Evolutionary conservation across 805 yeast genomes (phyloP).

Genomic region (Saturnispora galanensis): DNA sequence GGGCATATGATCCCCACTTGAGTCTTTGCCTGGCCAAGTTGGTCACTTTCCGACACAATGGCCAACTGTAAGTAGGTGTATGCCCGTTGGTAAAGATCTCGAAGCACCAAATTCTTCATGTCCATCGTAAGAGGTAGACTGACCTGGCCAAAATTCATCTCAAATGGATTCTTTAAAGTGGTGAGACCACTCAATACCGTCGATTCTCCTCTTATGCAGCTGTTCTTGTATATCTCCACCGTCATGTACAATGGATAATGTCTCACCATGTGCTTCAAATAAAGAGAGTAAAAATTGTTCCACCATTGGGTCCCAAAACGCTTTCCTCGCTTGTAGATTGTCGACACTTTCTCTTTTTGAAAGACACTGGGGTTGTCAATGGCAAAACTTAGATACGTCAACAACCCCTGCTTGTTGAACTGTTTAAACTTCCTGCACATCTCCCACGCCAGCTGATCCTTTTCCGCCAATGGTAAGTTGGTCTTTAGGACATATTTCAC

Average conservation of each 20-base stretch:
- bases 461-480: background rate
- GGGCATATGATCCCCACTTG: slow-evolving; percentile 13
- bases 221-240: slow-evolving; percentile 17
- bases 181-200: background rate
- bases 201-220: background rate
- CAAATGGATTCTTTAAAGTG: slow-evolving; percentile 22
- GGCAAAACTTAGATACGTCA: slow-evolving; percentile 24
- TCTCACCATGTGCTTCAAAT: slow-evolving; percentile 24
- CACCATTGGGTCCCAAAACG: slow-evolving; percentile 18
- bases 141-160: slow-evolving; percentile 18
- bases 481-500: slow-evolving; percentile 19
- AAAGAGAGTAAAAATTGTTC: slow-evolving; percentile 23
- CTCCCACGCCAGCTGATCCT: slow-evolving; percentile 20
- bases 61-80: slow-evolving; percentile 14
- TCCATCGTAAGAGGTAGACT: slow-evolving; percentile 12
- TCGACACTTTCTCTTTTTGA: slow-evolving; percentile 19
- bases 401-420: slow-evolving; percentile 20
- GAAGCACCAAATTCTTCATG: slow-evolving; percentile 15
- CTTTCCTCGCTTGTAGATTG: slow-evolving; percentile 16
- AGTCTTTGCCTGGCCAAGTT: slow-evolving; percentile 9
- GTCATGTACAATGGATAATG: slow-evolving; percentile 19
- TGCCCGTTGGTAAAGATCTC: slow-evolving; percentile 23
- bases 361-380: slow-evolving; percentile 13
- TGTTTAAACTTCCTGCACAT: slow-evolving; percentile 16
- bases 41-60: slow-evolving; percentile 6